Base-by-base conservation (phyloP, 805 yeast genomes). In the Kazachstania martiniae region DNA sequence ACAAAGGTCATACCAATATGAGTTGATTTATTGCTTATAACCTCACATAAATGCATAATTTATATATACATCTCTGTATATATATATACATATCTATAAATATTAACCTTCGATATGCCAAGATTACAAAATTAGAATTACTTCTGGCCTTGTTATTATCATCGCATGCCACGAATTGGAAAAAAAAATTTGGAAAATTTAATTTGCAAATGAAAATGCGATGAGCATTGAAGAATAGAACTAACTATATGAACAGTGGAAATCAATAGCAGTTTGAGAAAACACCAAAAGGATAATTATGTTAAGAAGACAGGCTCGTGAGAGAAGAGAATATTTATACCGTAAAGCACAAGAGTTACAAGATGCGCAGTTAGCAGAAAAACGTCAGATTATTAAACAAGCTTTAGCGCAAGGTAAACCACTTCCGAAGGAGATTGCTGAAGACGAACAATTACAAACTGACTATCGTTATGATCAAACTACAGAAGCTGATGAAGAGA, bases 251-350 rank as follows among this genome's bases (percentile, higher is more conserved):
- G n/a, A n/a, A n/a, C n/a, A n/a, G n/a, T n/a, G n/a, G n/a, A n/a
- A n/a, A n/a, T n/a, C n/a, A n/a, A n/a, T n/a, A n/a, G n/a, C n/a
- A n/a, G 23, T 19, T 8, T 7, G 21, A 8, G 4, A 6, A 21
- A 5, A 7, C 12, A 23, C n/a, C n/a, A n/a, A n/a, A n/a, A n/a
- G n/a, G n/a, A n/a, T 9, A 13, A 47, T 2, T 10, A 69, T 70
- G 95, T 60, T 85, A 35, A 74, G 98, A 59, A 74, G 85, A 65
- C 94, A 89, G 52, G 96, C 97, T 6, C 76, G 98, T 62, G 96
- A 91, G 57, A 73, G 98, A 63, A 74, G 94, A 58, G 97, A 91
- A 51, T 91, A 87, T 49, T 65, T 91, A 18, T 91, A 83, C 63
- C 71, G 85, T 32, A 86, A 87, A 54, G 83, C 95, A 0, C 74